Evolutionary conservation across 495 filamentous ascomycete species (phyloP), one percentile per base, ranked within the genome.

Genomic region (Neurospora sp.): DNA sequence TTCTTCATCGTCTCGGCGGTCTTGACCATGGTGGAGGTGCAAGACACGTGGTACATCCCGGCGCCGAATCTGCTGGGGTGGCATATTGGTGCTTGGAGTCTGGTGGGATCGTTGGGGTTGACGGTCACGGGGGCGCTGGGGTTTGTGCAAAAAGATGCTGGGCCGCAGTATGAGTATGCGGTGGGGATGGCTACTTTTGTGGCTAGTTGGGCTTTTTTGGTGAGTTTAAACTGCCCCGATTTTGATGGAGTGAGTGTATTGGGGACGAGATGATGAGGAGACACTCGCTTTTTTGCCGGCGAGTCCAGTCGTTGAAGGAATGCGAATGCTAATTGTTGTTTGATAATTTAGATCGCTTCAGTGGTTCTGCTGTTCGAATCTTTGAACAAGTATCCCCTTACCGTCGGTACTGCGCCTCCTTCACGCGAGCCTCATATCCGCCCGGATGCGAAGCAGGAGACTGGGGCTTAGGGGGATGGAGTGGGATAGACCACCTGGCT

Each of bases 1-100:
- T 89, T 89, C 8, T 93, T 92, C 79, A 85, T 92, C 72, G 69
- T 90, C 42, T 90, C 86, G 20, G 82, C 81, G 27, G 76, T 82
- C 0, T 75, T 93, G 12, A 93, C 90, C 77, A 92, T 91, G 83
- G 75, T 93, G 12, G 91, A 94, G 75, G 91, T 89, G 12, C 91
- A 93, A 80, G 74, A 82, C 22, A 87, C 83, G 41, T 93, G 91
- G 91, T 69, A 22, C 17, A 41, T 77, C 27, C 90, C 91, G 1
- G 88, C 89, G 0, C 82, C 81, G 14, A 75, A 78, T 22, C 81
- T 88, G 1, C 82, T 94, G 14, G 91, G 91, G 0, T 85, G 82
- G 84, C 83, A 84, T 45, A 79, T 84, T 70, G 83, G 82, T 0
- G 75, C 80, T 5, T 85, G 84, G 83, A 84, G 83, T 69, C 70